Percentiles rank a stretch among this genome's conserved stretches.
Evolutionary conservation across 768 basidiomycete species (phyloP).

Genomic region (Dacryopinax primogenitus): DNA sequence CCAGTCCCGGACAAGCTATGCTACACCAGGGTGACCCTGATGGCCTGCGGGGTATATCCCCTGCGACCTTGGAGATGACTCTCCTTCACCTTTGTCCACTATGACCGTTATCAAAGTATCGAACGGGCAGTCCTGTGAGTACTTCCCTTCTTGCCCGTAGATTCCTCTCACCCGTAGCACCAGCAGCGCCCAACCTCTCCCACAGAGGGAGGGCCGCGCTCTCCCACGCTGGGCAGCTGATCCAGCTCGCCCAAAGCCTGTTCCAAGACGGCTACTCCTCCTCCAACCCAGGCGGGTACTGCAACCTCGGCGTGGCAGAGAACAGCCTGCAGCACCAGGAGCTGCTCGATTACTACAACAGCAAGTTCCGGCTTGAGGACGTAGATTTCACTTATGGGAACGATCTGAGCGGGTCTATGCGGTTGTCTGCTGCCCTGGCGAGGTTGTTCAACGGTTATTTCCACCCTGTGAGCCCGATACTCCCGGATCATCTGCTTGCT

Average conservation of each 20-base stretch:
- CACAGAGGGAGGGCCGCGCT: not conserved
- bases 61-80: no score
- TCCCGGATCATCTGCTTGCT: not conserved
- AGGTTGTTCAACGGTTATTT: not conserved
- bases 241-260: not conserved
- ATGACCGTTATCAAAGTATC: no score
- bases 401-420: conserved; percentile 6
- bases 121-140: not conserved
- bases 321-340: not conserved
- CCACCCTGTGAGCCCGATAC: not conserved
- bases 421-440: not conserved
- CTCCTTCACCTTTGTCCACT: no score
- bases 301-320: conserved; percentile 2
- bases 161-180: not conserved
- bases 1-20: no score
- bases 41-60: no score
- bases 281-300: not conserved
- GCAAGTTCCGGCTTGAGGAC: not conserved
- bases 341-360: conserved; percentile 3
- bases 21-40: no score
- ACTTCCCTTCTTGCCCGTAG: not conserved
- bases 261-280: not conserved
- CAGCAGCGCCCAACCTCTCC: not conserved
- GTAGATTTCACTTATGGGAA: not conserved
- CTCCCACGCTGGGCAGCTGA: not conserved